Base-by-base conservation (phyloP, 192 early-diverging fungal species). In the Backusella tarrabulga region DNA sequence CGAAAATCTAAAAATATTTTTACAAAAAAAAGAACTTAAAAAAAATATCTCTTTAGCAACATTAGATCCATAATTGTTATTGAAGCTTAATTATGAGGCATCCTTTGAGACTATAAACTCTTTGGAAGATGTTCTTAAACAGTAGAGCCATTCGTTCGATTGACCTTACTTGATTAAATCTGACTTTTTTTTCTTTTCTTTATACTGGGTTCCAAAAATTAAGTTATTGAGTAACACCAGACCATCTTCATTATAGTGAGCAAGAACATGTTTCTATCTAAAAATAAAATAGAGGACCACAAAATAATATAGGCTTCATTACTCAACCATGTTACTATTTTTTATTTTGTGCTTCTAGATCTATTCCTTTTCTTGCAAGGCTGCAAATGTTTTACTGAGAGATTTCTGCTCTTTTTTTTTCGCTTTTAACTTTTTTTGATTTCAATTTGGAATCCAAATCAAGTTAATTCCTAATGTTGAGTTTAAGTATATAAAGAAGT, bases 171-270 rank as follows among this genome's bases (percentile, higher is more conserved):
- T 63, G 21, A 63, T 26, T 26, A 19, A 63, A 14, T 63, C 56
- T 63, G 56, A 29, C 56, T 63, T 63, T 63, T 29, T 60, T 32
- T 32, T 32, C 26, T 32, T 32, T 32, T 32, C 32, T 2, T 11
- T 54, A 54, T n/a, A 50, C 54, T 63, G 56, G 23, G 56, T 63
- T 63, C 11, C 56, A 63, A 63, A 26, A 63, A 63, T 23, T 9
- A 21, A 23, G 21, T 3, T 23, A 60, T 60, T 60, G 54, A 60
- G 54, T 60, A 60, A 60, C 54, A 60, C 54, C 11, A 60, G 54
- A 60, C 56, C 56, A 63, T 63, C 56, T 63, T 63, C 26, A 29
- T 63, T 63, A 63, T 63, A 63, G 56, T 63, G 56, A 29, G 23
- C 23, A 11, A 63, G 56, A 63, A 63, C 56, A 63, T 63, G 56